Base-by-base conservation (phyloP, 257 asterid species). In the Rubia yunnanensis region DNA sequence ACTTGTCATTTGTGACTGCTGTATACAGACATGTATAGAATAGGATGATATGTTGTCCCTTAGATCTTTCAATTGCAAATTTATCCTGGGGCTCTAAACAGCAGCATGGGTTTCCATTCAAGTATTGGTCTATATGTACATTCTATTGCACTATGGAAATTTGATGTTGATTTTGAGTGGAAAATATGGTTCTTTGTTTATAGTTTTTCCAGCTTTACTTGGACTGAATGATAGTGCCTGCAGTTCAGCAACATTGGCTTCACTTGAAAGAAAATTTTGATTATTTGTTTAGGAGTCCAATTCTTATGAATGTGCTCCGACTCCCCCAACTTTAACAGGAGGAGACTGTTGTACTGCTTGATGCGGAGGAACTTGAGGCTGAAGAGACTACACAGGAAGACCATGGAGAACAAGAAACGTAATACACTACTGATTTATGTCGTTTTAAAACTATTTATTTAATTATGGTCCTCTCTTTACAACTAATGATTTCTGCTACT, bases 361-460 rank as follows among this genome's bases (percentile, higher is more conserved):
- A 90, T 69, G 96, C 84, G 82, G 97, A 84, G 76, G 97, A 92
- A 61, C 78, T 66, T 65, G 96, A 84, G 73, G 81, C 66, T 65
- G 72, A 48, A 34, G 86, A 78, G 49, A 71, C 30, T 41, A 50
- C 60, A 59, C 58, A 65, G 23, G 74, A 62, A 63, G 75, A 60
- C 55, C 86, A 80, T 67, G 73, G 41, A 79, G 70, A 67, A 65
- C 74, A 73, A 70, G 79, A 64, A 77, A 56, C 90, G 95, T 87
- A 70, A 59, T 39, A 38, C 64, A 59, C 77, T 53, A 56, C n/a
- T 44, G 20, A 3, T 53, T 50, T 59, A 59, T 7, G 31, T 66
- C 39, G 24, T 58, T 14, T 13, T 38, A 10, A 8, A 7, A 38
- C 10, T 38, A 10, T 36, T 17, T 44, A 44, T 44, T 3, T 15